Conservation (phyloP, 2,329 filamentous ascomycete genomes). For the Bipolaris oryzae region DNA sequence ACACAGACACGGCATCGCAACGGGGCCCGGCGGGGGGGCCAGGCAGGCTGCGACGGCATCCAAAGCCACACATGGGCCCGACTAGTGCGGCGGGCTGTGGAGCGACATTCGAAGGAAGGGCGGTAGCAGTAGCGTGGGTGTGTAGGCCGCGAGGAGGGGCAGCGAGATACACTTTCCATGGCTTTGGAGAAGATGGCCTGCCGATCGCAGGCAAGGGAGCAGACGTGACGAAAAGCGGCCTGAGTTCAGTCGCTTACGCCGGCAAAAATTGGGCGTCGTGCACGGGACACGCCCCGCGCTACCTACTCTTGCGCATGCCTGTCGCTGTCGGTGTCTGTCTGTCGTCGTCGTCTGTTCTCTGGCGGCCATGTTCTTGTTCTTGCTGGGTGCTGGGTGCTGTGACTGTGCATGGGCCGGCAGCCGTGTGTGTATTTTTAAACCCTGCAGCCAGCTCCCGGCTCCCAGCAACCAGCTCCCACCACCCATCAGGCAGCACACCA, state of each 20-base stretch:
- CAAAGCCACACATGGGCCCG: slow-evolving; percentile 13
- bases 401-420: slow-evolving; percentile 6
- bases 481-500: not conserved
- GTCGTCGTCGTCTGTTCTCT: no score
- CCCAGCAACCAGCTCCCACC: not conserved
- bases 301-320: not conserved
- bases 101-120: slow-evolving; percentile 33
- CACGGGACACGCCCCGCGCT: slow-evolving; percentile 16
- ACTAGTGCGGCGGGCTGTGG: slow-evolving; percentile 24
- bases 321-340: no score
- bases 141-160: slow-evolving; percentile 28
- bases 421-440: slow-evolving; percentile 13
- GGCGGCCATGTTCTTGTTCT: no score
- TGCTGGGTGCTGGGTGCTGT: no score
- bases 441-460: slow-evolving; percentile 2
- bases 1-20: not conserved
- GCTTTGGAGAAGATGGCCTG: slow-evolving; percentile 34
- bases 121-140: slow-evolving; percentile 19
- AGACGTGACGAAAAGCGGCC: slow-evolving; percentile 20
- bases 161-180: slow-evolving; percentile 25
- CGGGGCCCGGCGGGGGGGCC: not conserved
- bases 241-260: slow-evolving; percentile 21
- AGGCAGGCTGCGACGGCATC: slow-evolving; percentile 5
- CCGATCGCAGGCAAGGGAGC: slow-evolving; percentile 30
- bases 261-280: slow-evolving; percentile 14